Evolutionary conservation across 805 yeast genomes (phyloP), one percentile per base, ranked within the genome.

Genomic region (Cyberlindnera saturnus): DNA sequence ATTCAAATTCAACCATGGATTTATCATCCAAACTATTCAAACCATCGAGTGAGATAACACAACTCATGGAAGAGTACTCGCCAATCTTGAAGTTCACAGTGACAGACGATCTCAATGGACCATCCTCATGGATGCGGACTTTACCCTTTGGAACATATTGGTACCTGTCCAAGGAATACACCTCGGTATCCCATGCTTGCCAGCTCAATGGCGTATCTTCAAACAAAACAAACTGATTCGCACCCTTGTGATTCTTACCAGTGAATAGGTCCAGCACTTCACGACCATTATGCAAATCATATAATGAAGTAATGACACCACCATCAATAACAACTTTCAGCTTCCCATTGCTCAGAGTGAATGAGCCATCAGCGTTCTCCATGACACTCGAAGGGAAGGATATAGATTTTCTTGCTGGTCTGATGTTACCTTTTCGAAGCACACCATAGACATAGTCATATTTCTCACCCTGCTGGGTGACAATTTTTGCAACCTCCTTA

Each of bases 181-280:
- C 72, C 60, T 91, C 99, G 0, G 98, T 91, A 61, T 91, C 99
- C 99, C 99, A 91, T 2, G 98, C 98, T 36, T 88, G 96, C 81
- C 81, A 91, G 44, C 75, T 82, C 56, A 87, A 69, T 9, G 99
- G 99, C 49, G 87, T 85, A 61, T 93, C 99, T 51, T 90, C 90
- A 56, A 85, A 85, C 44, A 93, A 59, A 1, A 88, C 79, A 50
- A 79, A 80, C 61, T 86, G 95, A 55, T 89, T 88, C 15, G 90
- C 96, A 33, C 87, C 88, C 15, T 65, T 68, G 5, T 30, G 32
- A 40, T 50, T 50, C 33, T 40, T 38, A 10, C 82, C 80, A 19
- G 71, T 67, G 1, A 73, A 64, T 5, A 71, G 47, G 46, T 84
- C 87, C 42, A 93, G 69, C 18, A 84, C 74, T 59, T 91, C 95